These are phyloP conservation scores for Fusarium denticulatum DNA, from an alignment of 2,329 filamentous ascomycete genomes.

Conservation along the genomic window DNA sequence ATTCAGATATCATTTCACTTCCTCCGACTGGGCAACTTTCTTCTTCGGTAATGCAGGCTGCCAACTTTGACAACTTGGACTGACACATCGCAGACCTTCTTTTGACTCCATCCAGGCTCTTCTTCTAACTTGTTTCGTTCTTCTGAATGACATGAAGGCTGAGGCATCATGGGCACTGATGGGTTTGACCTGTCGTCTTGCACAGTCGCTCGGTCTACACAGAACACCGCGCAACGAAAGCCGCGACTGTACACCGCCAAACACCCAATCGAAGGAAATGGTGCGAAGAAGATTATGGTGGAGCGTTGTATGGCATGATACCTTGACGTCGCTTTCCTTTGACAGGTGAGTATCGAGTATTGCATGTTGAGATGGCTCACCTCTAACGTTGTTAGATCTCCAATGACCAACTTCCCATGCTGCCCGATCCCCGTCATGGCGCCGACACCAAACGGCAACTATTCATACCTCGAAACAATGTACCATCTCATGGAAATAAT, in stretches of 20 bases:
- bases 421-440: constrained; percentile 62
- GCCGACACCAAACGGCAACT: constrained; percentile 56
- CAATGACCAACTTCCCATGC: constrained; percentile 69
- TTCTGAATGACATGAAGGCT: constrained; percentile 76
- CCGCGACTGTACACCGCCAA: constrained; percentile 55
- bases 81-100: constrained; percentile 59
- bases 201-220: constrained; percentile 71
- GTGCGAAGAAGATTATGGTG: constrained; percentile 68
- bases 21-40: constrained; percentile 69
- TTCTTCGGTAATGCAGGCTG: constrained; percentile 58
- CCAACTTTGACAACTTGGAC: not conserved
- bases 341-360: constrained; percentile 58
- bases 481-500: constrained; percentile 71
- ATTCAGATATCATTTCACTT: constrained; percentile 74
- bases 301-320: constrained; percentile 75
- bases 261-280: constrained; percentile 62
- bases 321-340: constrained; percentile 72
- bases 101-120: constrained; percentile 73
- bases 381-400: constrained; percentile 54
- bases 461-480: constrained; percentile 72
- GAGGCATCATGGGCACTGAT: constrained; percentile 74
- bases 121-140: constrained; percentile 69
- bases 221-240: constrained; percentile 57
- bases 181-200: constrained; percentile 71
- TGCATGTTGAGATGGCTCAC: not conserved